Base-by-base conservation (phyloP, 768 basidiomycete genomes). In the Mycena sanguinolenta region DNA sequence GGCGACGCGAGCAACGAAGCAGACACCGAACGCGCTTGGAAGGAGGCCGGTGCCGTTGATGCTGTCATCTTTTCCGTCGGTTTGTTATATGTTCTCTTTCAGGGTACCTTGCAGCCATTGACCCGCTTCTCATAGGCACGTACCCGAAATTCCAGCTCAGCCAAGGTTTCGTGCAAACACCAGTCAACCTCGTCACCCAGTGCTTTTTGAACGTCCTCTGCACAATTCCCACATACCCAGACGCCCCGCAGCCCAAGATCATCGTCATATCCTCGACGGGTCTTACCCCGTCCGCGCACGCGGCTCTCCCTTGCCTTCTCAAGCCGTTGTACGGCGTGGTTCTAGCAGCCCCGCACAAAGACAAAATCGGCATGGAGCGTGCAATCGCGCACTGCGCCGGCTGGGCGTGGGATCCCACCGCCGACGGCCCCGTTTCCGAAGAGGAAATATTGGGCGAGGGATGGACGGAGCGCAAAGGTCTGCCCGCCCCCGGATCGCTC, bases 341-440 rank as follows among this genome's bases (percentile, higher is more conserved):
- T 36, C 78, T 92, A 23, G 23, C 39, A 14, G 69, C 42, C 1
- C 87, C 90, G 7, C 91, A 91, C 75, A 82, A 76, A 30, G 92
- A 94, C 78, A 94, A 93, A 78, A 55, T 88, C 55, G 91, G 88
- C 10, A 78, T 81, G 46, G 92, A 94, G 79, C 81, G 87, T 27
- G 77, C 86, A 2, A 57, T 88, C 8, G 79, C 84, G 2, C 82
- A 90, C 69, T 78, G 80, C 65, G 81, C 87, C 0, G 91, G 88
- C 3, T 84, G 84, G 84, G 32, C 77, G 0, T 92, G 90, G 90
- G 74, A 86, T 27, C 13, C 73, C 5, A 69, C 77, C 57, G 72
- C 73, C 1, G 75, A 82, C 23, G 81, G 81, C 13, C 86, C 87
- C 55, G 85, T 0, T 76, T 81, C 91, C 9, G 75, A 92, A 2